Evolutionary conservation across 306 rosid genomes (phyloP), one percentile per base, ranked within the genome.

Genomic region (Corylus americana): DNA sequence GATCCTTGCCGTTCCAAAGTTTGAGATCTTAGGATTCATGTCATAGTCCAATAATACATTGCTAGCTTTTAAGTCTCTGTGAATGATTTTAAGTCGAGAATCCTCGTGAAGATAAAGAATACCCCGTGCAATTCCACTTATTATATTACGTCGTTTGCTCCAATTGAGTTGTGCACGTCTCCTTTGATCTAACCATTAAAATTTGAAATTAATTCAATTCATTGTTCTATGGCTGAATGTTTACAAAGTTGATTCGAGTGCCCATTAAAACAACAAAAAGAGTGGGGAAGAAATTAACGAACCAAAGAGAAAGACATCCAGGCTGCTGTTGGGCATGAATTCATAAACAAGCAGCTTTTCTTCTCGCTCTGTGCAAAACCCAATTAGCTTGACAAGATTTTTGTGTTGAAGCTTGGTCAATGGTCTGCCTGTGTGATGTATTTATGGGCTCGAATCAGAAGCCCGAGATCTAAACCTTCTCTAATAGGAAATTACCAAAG

Each of bases 291-390:
- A 78, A 42, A 54, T 35, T 25, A 31, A 76, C 86, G 2, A 71
- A 91, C 91, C 86, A 55, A 89, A 87, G 9, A 93, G 84, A 74
- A 83, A 64, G 8, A 7, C 42, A 79, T 89, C 93, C 42, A 90
- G 93, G 85, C 93, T 80, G 29, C 83, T 86, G 49, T 90, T 90
- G 12, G 92, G 92, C 80, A 89, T 79, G 80, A 77, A 88, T 71
- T 93, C 98, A 70, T 91, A 93, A 7, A 93, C 86, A 8, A 88
- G 90, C 55, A 89, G 70, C 78, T 80, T 92, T 69, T 92, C 97
- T 27, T 83, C 90, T 85, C 80, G 87, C 35, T 88, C 88, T 31
- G 87, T 71, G 81, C 93, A 75, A 74, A 88, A 93, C 22, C 93
- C 98, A 4, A 93, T 12, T 74, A 93, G 96, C 85, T 84, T 87